phyloP scores from a whole-genome alignment of 1,284 basidiomycete genomes.

The Pholiota adiposa region DNA sequence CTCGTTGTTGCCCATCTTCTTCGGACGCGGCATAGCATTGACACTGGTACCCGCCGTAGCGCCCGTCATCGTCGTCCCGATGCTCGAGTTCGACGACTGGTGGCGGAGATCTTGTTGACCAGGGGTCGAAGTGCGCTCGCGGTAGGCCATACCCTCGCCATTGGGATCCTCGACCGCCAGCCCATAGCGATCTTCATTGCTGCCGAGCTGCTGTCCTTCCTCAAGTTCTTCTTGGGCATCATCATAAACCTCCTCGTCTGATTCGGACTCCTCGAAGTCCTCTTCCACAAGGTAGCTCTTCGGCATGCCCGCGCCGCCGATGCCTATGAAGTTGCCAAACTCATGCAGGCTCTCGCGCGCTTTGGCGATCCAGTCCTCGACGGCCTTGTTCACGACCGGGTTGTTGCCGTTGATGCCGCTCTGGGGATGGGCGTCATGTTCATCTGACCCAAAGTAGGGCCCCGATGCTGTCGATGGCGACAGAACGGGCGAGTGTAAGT shows the following conservation, averaged over 20 bases:
- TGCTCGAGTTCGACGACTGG: constrained; percentile 39
- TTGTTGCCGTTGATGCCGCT: constrained; percentile 20
- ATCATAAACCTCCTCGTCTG: constrained; percentile 40
- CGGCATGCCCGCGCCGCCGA: constrained; percentile 57
- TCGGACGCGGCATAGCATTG: constrained; percentile 24
- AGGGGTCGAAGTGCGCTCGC: constrained; percentile 8
- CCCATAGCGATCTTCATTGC: constrained; percentile 27
- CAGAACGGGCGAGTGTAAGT: constrained; percentile 39
- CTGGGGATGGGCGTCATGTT: background rate
- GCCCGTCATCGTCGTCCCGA: constrained; percentile 33
- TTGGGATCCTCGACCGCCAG: constrained; percentile 36
- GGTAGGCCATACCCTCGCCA: constrained; percentile 21
- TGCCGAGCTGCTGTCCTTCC: constrained; percentile 17
- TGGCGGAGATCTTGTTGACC: constrained; percentile 26
- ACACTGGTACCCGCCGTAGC: constrained; percentile 12
- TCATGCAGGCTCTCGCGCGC: constrained; percentile 68
- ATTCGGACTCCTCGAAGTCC: constrained; percentile 43
- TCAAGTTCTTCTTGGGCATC: constrained; percentile 41
- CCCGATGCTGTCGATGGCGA: constrained; percentile 38
- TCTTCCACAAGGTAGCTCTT: constrained; percentile 52
- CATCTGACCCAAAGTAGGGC: constrained; percentile 29
- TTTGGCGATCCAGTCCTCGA: constrained; percentile 75
- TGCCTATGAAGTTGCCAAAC: constrained; percentile 65
- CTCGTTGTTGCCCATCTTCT: constrained; percentile 34
- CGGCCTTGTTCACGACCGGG: constrained; percentile 42